Percentiles rank a stretch among this genome's conserved stretches.
Conservation (phyloP, 768 basidiomycete species). For the Suillus luteus region DNA sequence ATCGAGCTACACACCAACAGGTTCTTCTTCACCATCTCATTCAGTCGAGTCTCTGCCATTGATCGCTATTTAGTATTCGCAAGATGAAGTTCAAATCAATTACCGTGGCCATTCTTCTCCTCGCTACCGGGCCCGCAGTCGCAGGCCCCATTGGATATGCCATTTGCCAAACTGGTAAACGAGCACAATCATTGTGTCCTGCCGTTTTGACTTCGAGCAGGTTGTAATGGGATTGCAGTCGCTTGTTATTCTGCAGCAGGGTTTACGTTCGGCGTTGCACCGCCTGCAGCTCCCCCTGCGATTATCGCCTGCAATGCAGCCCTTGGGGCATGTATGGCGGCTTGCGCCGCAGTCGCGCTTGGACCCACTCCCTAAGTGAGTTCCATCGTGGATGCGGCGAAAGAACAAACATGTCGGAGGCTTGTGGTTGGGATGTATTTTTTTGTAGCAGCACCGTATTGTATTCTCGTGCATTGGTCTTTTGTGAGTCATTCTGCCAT, state of each 20-base stretch:
- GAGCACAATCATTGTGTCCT: neutral
- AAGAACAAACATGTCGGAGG: neutral
- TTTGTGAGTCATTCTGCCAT: neutral
- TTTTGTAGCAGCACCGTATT: no score
- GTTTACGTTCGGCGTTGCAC: conserved; percentile 25
- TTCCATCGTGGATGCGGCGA: neutral
- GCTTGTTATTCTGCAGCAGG: conserved; percentile 29
- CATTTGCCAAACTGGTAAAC: conserved; percentile 27
- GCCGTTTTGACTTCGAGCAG: conserved; percentile 12
- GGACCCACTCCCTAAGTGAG: conserved; percentile 29
- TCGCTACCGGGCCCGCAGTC: conserved; percentile 18
- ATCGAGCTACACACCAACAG: neutral
- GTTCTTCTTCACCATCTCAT: no score
- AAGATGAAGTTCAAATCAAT: conserved; percentile 29
- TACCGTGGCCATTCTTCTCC: conserved; percentile 15
- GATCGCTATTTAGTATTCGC: neutral
- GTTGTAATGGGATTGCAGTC: conserved; percentile 25
- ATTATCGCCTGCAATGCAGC: conserved; percentile 27
- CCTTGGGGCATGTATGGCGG: conserved; percentile 28
- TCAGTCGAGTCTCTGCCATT: neutral
- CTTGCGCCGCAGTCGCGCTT: conserved; percentile 24
- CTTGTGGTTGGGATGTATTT: neutral
- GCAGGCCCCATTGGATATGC: conserved; percentile 28
- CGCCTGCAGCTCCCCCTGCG: conserved; percentile 23
- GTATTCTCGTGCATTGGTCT: neutral